Conservation (phyloP, 2,329 filamentous ascomycete genomes). For the Stagonosporopsis cucurbitacearum region DNA sequence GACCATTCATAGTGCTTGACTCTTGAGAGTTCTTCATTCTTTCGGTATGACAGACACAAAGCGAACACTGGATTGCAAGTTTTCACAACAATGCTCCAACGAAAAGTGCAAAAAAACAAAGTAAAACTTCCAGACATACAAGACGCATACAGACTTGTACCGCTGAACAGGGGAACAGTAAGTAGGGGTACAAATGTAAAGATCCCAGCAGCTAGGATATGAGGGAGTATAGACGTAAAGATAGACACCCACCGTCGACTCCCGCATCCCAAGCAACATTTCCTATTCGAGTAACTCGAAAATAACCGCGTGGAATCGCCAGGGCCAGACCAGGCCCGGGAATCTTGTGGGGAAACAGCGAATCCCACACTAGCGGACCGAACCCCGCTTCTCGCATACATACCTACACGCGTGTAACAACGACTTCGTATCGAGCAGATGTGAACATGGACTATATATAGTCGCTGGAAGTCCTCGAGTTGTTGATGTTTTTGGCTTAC, state of each 20-base stretch:
- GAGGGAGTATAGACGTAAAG: too few relatives aligned
- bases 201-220: too few relatives aligned
- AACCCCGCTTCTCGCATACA: conserved; percentile 7
- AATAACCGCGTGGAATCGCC: background rate
- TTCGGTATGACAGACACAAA: too few relatives aligned
- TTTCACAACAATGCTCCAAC: too few relatives aligned
- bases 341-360: background rate
- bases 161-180: too few relatives aligned
- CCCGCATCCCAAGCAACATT: background rate
- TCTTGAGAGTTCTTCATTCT: too few relatives aligned
- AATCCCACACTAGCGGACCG: background rate
- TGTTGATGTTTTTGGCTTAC: background rate
- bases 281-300: background rate
- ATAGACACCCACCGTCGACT: background rate
- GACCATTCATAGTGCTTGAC: too few relatives aligned
- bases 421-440: background rate
- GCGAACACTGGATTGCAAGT: too few relatives aligned
- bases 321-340: background rate
- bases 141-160: too few relatives aligned
- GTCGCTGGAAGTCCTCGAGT: background rate
- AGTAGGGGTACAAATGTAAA: too few relatives aligned
- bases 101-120: too few relatives aligned
- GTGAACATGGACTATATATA: background rate
- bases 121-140: too few relatives aligned
- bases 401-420: conserved; percentile 10